Conservation (phyloP, 495 filamentous ascomycete species). For the Penicillium atrosanguineum region DNA sequence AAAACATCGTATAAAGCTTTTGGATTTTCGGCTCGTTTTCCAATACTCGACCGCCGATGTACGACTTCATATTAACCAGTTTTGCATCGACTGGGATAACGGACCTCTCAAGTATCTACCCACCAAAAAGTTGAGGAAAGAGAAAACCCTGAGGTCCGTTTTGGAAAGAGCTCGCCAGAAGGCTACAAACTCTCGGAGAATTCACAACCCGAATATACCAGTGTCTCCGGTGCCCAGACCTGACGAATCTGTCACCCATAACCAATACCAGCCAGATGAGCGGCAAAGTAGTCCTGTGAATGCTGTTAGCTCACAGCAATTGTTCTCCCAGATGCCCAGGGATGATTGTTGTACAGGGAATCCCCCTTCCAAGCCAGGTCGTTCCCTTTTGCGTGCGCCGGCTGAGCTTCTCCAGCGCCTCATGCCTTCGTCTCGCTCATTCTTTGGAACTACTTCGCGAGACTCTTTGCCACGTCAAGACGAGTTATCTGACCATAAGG, state of each 20-base stretch:
- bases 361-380: not conserved
- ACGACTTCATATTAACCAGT: conserved; percentile 35
- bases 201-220: not conserved
- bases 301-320: conserved; percentile 6
- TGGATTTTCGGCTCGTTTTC: conserved; percentile 40
- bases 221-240: not conserved
- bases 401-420: conserved; percentile 11
- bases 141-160: conserved; percentile 11
- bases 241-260: not conserved
- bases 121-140: conserved; percentile 19
- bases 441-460: not conserved
- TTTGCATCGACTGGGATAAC: conserved; percentile 30
- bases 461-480: not conserved
- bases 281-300: not conserved
- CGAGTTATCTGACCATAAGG: not conserved
- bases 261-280: not conserved
- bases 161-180: conserved; percentile 13
- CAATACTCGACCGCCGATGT: conserved; percentile 29
- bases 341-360: not conserved
- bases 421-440: not conserved
- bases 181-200: not conserved
- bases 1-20: conserved; percentile 33
- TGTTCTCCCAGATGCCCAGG: conserved; percentile 13
- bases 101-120: conserved; percentile 22
- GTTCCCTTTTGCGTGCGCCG: not conserved